Conservation (phyloP, 805 yeast species). For the Yamadazyma olivae region DNA sequence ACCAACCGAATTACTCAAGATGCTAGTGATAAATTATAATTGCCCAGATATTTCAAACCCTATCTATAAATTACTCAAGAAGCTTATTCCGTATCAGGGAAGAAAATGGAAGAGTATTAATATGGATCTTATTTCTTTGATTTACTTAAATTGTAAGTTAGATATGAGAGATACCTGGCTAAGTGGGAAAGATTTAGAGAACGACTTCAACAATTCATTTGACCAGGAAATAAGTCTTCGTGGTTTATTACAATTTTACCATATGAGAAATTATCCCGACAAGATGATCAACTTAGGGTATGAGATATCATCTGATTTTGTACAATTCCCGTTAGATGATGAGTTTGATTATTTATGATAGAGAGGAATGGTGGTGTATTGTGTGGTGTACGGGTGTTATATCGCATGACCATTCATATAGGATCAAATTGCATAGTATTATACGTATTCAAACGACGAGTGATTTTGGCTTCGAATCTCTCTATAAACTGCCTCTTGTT, state of each 20-base stretch:
- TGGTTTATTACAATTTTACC: conserved; percentile 74
- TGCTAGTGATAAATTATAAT: conserved; percentile 52
- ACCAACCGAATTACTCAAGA: conserved; percentile 61
- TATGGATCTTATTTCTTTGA: conserved; percentile 89
- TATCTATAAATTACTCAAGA: conserved; percentile 68
- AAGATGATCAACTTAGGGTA: conserved; percentile 60
- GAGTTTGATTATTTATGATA: conserved; percentile 8
- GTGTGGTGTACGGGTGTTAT: no score
- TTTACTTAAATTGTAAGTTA: conserved; percentile 71
- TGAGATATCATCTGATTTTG: conserved; percentile 16
- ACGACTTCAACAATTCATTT: conserved; percentile 70
- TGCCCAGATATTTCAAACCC: conserved; percentile 65
- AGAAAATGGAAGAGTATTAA: conserved; percentile 91
- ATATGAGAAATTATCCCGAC: conserved; percentile 52
- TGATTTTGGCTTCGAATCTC: no score
- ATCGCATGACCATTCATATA: no score
- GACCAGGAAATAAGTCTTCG: conserved; percentile 85
- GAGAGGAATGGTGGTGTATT: no score
- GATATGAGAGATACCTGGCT: conserved; percentile 85
- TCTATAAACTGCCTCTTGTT: no score
- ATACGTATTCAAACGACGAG: no score
- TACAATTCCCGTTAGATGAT: conserved; percentile 11
- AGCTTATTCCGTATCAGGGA: conserved; percentile 85
- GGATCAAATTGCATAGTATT: no score
- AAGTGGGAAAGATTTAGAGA: conserved; percentile 72